A percentile compares a stretch with the other conserved stretches of the same genome.
phyloP scores from a whole-genome alignment of 352 stramenopile species.

The Phytophthora hibernalis region DNA sequence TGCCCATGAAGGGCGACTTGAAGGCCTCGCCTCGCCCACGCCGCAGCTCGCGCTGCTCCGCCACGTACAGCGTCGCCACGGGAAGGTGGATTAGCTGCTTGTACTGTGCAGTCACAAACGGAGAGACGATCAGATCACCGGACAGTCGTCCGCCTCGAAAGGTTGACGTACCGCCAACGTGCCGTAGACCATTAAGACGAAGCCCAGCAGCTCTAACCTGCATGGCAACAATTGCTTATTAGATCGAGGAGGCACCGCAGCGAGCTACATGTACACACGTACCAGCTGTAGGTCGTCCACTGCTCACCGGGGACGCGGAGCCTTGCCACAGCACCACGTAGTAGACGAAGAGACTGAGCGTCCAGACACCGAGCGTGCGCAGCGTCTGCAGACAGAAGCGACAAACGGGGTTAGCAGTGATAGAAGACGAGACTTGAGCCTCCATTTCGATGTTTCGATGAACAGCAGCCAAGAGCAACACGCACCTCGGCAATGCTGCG shows the following conservation, averaged over 20 bases:
- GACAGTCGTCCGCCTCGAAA: neutral
- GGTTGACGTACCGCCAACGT: conserved; percentile 68
- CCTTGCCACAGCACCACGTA: conserved; percentile 80
- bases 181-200: conserved; percentile 83
- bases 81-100: conserved; percentile 81
- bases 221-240: conserved; percentile 12
- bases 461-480: conserved; percentile 13
- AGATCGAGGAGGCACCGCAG: conserved; percentile 2
- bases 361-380: conserved; percentile 81
- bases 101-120: conserved; percentile 54
- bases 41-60: conserved; percentile 50
- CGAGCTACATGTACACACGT: conserved; percentile 17
- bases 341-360: conserved; percentile 78
- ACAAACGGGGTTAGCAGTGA: conserved; percentile 17
- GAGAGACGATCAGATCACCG: conserved; percentile 8
- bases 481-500: conserved; percentile 83
- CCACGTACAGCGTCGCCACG: conserved; percentile 50
- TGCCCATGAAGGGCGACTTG: conserved; percentile 84
- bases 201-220: conserved; percentile 77
- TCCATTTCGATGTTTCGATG: no score
- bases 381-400: conserved; percentile 57
- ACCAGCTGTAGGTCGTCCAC: conserved; percentile 82
- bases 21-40: conserved; percentile 32
- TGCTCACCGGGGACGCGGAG: conserved; percentile 63
- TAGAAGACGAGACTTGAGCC: conserved; percentile 16